Conservation (phyloP, 306 rosid species). For the Trifolium subterraneum region DNA sequence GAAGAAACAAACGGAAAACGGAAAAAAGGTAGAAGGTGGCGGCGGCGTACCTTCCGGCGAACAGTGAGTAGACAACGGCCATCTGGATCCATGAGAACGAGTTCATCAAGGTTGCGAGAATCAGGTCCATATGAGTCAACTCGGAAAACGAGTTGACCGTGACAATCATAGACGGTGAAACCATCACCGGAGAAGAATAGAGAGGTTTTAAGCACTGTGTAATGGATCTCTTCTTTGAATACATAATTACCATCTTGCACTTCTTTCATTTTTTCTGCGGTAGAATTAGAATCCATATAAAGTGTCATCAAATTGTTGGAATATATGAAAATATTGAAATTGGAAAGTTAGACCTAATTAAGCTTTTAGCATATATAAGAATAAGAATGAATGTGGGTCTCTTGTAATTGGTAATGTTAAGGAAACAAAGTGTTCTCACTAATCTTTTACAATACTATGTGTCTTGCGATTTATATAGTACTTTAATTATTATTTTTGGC, state of each 20-base stretch:
- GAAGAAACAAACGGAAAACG: neutral
- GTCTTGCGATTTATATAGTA: neutral
- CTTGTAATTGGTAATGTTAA: neutral
- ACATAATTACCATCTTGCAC: conserved; percentile 50
- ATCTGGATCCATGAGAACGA: conserved; percentile 86
- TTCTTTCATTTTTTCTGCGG: conserved; percentile 45
- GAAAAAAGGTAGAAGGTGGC: no score
- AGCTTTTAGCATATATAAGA: neutral
- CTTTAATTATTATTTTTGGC: no score
- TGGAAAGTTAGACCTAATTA: neutral
- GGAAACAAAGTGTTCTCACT: neutral
- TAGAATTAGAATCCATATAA: neutral
- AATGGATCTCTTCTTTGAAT: conserved; percentile 60
- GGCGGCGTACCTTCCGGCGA: conserved; percentile 73
- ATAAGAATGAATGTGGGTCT: neutral
- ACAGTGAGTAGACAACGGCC: conserved; percentile 92
- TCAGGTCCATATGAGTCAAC: conserved; percentile 87
- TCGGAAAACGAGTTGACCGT: conserved; percentile 73
- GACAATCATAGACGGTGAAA: conserved; percentile 72
- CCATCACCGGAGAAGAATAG: conserved; percentile 89
- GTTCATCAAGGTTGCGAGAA: conserved; percentile 58
- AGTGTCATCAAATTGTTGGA: neutral
- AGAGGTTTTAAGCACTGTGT: conserved; percentile 87
- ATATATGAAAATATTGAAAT: no score
- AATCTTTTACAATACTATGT: neutral